Percentiles rank a stretch among this genome's conserved stretches.
phyloP scores from a whole-genome alignment of 2,329 filamentous ascomycete genomes.

The Talaromyces sp. region DNA sequence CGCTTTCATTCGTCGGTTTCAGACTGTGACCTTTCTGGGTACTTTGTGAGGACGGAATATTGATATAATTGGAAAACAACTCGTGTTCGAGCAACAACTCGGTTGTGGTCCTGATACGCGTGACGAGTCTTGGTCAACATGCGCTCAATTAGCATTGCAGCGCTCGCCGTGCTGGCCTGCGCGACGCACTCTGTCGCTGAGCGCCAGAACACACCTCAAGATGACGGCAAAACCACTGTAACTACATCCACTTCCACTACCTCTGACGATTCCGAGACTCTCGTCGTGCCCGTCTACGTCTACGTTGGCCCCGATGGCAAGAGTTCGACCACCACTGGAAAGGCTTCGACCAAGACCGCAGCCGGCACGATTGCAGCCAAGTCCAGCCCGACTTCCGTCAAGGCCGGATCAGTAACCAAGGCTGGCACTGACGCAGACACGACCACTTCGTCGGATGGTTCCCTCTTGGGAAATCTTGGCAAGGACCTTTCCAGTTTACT shows the following conservation, averaged over 20 bases:
- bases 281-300: conserved; percentile 13
- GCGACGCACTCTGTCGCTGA: conserved; percentile 24
- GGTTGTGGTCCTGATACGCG: neutral
- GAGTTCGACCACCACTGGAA: conserved; percentile 9
- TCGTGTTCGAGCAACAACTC: neutral
- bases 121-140: conserved; percentile 18
- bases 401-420: conserved; percentile 17
- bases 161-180: conserved; percentile 28
- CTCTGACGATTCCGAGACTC: conserved; percentile 2
- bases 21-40: neutral
- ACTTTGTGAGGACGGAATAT: neutral
- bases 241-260: neutral
- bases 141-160: conserved; percentile 23
- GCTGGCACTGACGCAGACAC: neutral
- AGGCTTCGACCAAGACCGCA: conserved; percentile 6
- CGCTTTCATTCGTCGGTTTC: neutral
- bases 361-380: neutral
- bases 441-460: neutral
- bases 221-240: neutral
- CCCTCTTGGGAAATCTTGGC: conserved; percentile 6
- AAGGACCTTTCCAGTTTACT: conserved; percentile 3
- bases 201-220: conserved; percentile 15
- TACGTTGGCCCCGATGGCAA: conserved; percentile 12
- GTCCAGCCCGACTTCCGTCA: conserved; percentile 15
- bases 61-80: neutral